These are phyloP conservation scores for Claviceps spartinae DNA, from an alignment of 2,329 filamentous ascomycete species.

Conservation along the genomic window DNA sequence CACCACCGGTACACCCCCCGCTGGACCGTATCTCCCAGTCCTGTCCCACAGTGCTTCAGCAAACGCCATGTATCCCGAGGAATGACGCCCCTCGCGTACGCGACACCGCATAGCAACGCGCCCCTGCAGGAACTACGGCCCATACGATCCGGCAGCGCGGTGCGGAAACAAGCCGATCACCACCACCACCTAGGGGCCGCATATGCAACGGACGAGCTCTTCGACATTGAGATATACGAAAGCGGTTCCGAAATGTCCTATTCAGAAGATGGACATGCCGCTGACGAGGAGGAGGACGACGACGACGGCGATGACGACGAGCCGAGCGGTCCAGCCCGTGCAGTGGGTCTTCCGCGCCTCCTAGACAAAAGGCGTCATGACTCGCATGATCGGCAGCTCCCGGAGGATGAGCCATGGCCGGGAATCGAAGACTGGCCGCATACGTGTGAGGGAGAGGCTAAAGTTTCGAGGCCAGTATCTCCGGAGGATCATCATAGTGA, in stretches of 20 bases:
- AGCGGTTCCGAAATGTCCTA: conserved; percentile 21
- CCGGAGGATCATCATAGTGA: conserved; percentile 19
- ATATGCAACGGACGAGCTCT: conserved; percentile 22
- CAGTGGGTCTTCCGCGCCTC: conserved; percentile 15
- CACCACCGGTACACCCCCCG: conserved; percentile 40
- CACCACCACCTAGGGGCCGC: conserved; percentile 18
- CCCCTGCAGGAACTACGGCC: conserved; percentile 29
- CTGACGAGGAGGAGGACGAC: conserved; percentile 14
- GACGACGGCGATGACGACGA: conserved; percentile 14
- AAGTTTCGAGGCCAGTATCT: conserved; percentile 26
- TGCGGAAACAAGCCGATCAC: conserved; percentile 14
- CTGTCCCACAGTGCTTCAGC: conserved; percentile 21
- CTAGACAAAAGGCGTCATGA: conserved; percentile 1
- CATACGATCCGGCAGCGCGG: conserved; percentile 16
- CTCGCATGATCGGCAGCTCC: conserved; percentile 20
- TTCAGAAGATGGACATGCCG: conserved; percentile 14
- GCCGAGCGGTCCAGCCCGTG: conserved; percentile 14
- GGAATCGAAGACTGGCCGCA: conserved; percentile 39
- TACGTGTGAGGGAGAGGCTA: conserved; percentile 37
- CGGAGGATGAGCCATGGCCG: conserved; percentile 43
- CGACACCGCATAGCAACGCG: conserved; percentile 58
- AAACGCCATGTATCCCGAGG: conserved; percentile 18
- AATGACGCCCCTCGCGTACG: conserved; percentile 55
- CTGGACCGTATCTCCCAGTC: conserved; percentile 37
- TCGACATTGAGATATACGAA: conserved; percentile 23